Base-by-base conservation (phyloP, 2,329 filamentous ascomycete species). In the Fusarium armeniacum region DNA sequence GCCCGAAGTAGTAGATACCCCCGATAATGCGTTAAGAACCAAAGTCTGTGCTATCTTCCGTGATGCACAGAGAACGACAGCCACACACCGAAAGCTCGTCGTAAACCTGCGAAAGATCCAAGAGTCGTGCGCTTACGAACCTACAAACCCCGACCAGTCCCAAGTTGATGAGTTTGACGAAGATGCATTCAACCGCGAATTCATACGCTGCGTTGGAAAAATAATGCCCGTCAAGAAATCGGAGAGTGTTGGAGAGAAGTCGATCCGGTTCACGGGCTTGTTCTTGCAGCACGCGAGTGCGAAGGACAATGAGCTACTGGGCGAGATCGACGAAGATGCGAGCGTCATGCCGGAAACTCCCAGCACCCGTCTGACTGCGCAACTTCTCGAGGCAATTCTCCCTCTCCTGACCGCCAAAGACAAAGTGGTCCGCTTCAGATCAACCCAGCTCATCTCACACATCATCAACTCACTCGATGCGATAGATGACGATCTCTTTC, bases 391-490 rank as follows among this genome's bases (percentile, higher is more conserved):
- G 55, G 86, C 89, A 9, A 81, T 96, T 22, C 83, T 97, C 5
- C 91, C 92, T 7, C 82, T 97, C n/a, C 84, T 97, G 64, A 87
- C 86, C 12, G 89, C 92, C 44, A 98, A 97, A 81, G 96, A 99
- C 81, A 98, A 98, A 80, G 91, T 91, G 62, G 91, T 98, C 47
- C 89, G 96, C 62, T 99, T 93, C 80, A 87, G 96, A 62, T 89
- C 94, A 6, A 97, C 95, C 0, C 96, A 99, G 78, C 88, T 97
- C 54, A 89, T 97, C 55, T 92, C 94, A 3, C 93, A 97, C 77
- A 90, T 98, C 67, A 91, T 99, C 81, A 97, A 97, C 81, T 96
- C 92, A 15, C 85, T 99, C 28, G 93, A 97, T 67, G 91, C 93
- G 3, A 93, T 98, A 73, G 96, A 98, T 75, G 94, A 97, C 77